Evolutionary conservation across 2,329 filamentous ascomycete genomes (phyloP).

Genomic region (Botrytis galanthina): DNA sequence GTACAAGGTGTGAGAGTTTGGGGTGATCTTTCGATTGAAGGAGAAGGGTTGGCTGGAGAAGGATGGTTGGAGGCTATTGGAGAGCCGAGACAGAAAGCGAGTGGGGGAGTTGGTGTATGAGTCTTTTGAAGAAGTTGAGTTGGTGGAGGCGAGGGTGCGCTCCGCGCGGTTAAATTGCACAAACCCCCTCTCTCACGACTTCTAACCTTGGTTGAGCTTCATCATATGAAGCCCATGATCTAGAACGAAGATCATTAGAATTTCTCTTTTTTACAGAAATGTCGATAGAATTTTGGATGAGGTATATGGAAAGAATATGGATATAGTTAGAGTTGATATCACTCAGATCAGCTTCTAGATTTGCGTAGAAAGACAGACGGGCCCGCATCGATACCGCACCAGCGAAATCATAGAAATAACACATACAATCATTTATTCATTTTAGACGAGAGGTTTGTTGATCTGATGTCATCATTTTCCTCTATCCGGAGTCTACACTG

Average conservation of each 20-base stretch:
- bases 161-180: conserved; percentile 11
- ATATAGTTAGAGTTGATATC: neutral
- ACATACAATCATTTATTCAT: neutral
- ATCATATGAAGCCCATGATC: neutral
- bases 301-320: neutral
- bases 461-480: neutral
- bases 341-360: neutral
- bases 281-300: neutral
- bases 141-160: neutral
- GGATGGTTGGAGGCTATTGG: conserved; percentile 74
- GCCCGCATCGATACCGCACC: neutral
- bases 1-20: conserved; percentile 66
- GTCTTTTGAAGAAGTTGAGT: no score
- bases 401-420: neutral
- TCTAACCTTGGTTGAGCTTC: neutral
- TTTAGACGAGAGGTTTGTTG: neutral
- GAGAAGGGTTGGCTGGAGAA: conserved; percentile 72
- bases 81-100: conserved; percentile 71
- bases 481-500: neutral
- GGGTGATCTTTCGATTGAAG: conserved; percentile 74
- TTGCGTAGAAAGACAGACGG: neutral
- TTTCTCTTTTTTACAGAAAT: neutral
- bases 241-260: neutral
- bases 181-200: neutral
- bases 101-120: conserved; percentile 23